Base-by-base conservation (phyloP, 371 early-diverging fungal genomes). In the Paraphysoderma sedebokerense region DNA sequence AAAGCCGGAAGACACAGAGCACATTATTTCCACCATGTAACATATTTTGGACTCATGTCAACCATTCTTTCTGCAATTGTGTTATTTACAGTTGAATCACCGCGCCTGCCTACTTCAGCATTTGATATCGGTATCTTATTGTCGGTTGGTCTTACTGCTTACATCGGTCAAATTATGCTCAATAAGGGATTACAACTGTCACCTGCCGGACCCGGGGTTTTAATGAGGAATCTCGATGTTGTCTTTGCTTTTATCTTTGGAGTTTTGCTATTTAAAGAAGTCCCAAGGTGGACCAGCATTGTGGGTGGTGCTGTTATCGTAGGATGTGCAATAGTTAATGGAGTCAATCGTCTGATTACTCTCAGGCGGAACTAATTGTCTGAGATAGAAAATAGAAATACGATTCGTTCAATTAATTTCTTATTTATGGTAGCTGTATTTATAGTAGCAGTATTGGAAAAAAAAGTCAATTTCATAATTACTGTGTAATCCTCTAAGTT, bases 151-250 rank as follows among this genome's bases (percentile, higher is more conserved):
- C 41, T 68, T 0, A 53, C 67, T 39, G 79, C 85, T 4, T 82
- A 81, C 52, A 24, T 71, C 8, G 84, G 82, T n/a, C 85, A 87
- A 58, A 71, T 72, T 30, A 62, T 84, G 5, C 60, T 84, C 29
- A 85, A 82, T 49, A 58, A 67, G 50, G 83, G 85, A 44, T 51
- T 87, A 48, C 84, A 85, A 57, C 48, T 80, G 56, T 78, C 80
- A 9, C 77, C 79, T 22, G 72, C 82, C 13, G 85, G 85, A 0
- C 82, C 81, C 3, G 80, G 72, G 27, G 78, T 80, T 1, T 46
- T 87, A 54, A 79, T 85, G 77, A 74, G 86, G 44, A 82, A 81
- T 63, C 62, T 77, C 42, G 86, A 87, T 53, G 76, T 87, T 19
- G 77, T 85, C 2, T 80, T 82, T 58, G 82, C 84, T 5, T 85